A percentile compares a stretch with the other conserved stretches of the same genome.
Conservation (phyloP, 2,329 filamentous ascomycete genomes). For the Cytospora piceae region DNA sequence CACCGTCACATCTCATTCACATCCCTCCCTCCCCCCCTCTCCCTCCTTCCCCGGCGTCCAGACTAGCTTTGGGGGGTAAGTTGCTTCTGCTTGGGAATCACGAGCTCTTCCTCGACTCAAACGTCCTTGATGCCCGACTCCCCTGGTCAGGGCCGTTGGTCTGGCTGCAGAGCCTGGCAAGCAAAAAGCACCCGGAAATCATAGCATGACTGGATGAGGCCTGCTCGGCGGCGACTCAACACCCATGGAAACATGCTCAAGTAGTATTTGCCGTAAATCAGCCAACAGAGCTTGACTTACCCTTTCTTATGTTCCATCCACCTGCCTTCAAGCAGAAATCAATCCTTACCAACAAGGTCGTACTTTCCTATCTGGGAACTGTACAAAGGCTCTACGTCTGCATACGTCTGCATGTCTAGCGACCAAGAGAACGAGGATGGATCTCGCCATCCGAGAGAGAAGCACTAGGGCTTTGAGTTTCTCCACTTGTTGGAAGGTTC, state of each 20-base stretch:
- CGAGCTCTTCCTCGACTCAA: background rate
- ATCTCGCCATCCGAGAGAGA: conserved; percentile 13
- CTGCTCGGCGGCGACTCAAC: conserved; percentile 19
- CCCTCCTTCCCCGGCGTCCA: conserved; percentile 9
- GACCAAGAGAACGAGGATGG: conserved; percentile 2
- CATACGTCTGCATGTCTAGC: conserved; percentile 14
- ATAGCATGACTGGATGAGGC: conserved; percentile 11
- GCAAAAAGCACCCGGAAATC: conserved; percentile 2
- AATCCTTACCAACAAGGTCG: conserved; percentile 12
- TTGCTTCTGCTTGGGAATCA: conserved; percentile 17
- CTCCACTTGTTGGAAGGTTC: background rate
- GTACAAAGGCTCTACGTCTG: conserved; percentile 11
- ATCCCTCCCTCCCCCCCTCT: background rate
- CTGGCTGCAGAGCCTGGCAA: conserved; percentile 24
- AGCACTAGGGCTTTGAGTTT: conserved; percentile 5
- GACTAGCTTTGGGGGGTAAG: conserved; percentile 13
- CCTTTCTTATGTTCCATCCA: conserved; percentile 24
- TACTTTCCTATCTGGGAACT: conserved; percentile 1
- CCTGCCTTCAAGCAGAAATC: conserved; percentile 11
- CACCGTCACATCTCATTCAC: background rate
- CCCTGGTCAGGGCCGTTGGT: conserved; percentile 29
- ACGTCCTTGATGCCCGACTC: background rate
- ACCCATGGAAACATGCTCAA: conserved; percentile 16
- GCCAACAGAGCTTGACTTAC: conserved; percentile 23
- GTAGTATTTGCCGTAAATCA: conserved; percentile 25